Evolutionary conservation across 2,329 filamentous ascomycete genomes (phyloP).

Genomic region (Bertia moriformis): DNA sequence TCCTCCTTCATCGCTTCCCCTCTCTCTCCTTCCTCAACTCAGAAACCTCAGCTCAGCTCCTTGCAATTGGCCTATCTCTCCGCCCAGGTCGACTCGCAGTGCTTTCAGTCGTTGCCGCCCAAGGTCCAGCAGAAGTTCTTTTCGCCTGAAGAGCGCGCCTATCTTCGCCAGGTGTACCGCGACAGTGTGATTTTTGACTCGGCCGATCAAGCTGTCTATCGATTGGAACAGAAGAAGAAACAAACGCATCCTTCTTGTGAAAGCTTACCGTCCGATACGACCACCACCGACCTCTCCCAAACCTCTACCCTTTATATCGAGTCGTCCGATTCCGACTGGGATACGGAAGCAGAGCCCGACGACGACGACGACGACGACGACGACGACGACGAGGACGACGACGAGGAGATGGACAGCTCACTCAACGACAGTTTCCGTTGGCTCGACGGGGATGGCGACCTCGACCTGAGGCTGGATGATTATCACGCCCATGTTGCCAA

Average conservation of each 20-base stretch:
- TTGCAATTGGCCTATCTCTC: slow-evolving; percentile 15
- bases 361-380: neutral
- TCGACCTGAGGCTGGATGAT: slow-evolving; percentile 26
- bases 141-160: slow-evolving; percentile 37
- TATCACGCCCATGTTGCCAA: slow-evolving; percentile 23
- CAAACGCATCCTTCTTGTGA: slow-evolving; percentile 3
- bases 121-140: slow-evolving; percentile 42
- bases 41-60: slow-evolving; percentile 17
- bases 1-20: too few species aligned
- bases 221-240: slow-evolving; percentile 9
- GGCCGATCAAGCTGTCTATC: slow-evolving; percentile 21
- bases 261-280: neutral
- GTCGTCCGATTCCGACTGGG: too few species aligned
- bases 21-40: slow-evolving; percentile 6
- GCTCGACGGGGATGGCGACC: slow-evolving; percentile 26
- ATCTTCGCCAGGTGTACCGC: slow-evolving; percentile 23
- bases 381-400: slow-evolving; percentile 4
- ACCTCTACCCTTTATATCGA: neutral
- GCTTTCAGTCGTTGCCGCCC: slow-evolving; percentile 40
- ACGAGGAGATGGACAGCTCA: slow-evolving; percentile 20
- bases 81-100: slow-evolving; percentile 29
- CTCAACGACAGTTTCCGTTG: slow-evolving; percentile 25
- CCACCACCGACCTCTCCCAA: neutral
- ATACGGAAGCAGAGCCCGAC: neutral
- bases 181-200: slow-evolving; percentile 23